Evolutionary conservation across 805 yeast genomes (phyloP), one percentile per base, ranked within the genome.

Genomic region (Suhomyces sp.): DNA sequence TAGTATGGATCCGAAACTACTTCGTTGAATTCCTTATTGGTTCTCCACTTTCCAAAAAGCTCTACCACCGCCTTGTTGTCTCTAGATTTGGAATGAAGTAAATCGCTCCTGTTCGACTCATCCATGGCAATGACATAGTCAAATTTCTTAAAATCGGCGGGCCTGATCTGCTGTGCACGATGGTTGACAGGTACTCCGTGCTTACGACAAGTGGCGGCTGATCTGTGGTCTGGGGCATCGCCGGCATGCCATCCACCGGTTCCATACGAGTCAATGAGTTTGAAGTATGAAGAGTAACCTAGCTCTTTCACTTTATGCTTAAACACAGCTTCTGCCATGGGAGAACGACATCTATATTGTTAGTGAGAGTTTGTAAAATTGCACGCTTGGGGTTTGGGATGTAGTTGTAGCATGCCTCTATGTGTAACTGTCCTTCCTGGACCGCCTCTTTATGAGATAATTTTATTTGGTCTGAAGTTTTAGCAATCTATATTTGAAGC

Each of bases 251-350:
- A 91, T 1, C 82, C 83, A 7, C 85, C 79, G 0, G 97, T 88
- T 11, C 97, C 98, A 59, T 81, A 90, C 0, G 96, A 88, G 52
- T 90, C 96, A 20, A 88, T 81, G 12, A 54, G 54, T 0, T 63
- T 54, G 42, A 88, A 76, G n/a, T 53, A 53, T 54, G 59, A 21
- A 42, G 51, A 19, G 33, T 66, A 57, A 0, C 81, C 81, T 14
- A 61, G 57, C 28, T 75, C 55, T 27, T 76, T 57, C 7, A 86
- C 95, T 11, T 67, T 65, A 39, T 85, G 78, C 31, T 68, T 70
- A 62, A 90, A 88, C 1, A 88, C 86, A 0, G 96, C 96, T 54
- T 91, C 97, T 0, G 98, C 97, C 98, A 90, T 91, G 10, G 98
- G 98, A 2, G 96, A 88, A 31, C 97, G 90, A 54, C 97, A 88